Evolutionary conservation across 768 basidiomycete species (phyloP).

Genomic region (Lactifluus echinatus): DNA sequence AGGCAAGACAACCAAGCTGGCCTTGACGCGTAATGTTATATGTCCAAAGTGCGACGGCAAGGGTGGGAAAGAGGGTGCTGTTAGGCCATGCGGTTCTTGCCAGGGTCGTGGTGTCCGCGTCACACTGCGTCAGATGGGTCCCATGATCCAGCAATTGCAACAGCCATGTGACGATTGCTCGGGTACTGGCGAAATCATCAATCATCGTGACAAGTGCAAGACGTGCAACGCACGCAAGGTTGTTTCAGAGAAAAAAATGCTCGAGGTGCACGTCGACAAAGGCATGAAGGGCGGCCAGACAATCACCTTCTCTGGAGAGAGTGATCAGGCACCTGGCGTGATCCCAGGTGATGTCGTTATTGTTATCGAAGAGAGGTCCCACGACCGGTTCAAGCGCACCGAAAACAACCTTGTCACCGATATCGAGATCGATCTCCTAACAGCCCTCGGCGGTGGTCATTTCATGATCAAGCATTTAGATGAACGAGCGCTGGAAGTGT

Average conservation of each 20-base stretch:
- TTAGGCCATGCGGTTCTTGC: constrained; percentile 69
- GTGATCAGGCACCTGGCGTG: constrained; percentile 83
- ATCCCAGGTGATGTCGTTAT: constrained; percentile 93
- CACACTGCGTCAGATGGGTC: constrained; percentile 93
- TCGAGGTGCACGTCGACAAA: constrained; percentile 98
- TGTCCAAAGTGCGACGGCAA: constrained; percentile 92
- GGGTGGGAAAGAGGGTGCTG: constrained; percentile 96
- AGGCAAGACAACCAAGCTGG: constrained; percentile 97
- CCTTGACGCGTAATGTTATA: constrained; percentile 90
- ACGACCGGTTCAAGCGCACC: constrained; percentile 80
- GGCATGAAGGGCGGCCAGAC: constrained; percentile 95
- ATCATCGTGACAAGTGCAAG: constrained; percentile 84
- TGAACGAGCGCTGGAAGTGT: constrained; percentile 79
- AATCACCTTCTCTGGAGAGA: constrained; percentile 82
- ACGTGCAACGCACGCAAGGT: constrained; percentile 95
- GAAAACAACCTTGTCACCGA: constrained; percentile 83
- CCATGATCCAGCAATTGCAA: constrained; percentile 99
- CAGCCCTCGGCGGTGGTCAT: constrained; percentile 86
- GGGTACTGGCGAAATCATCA: constrained; percentile 93
- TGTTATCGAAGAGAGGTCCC: constrained; percentile 87
- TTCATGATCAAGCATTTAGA: constrained; percentile 90
- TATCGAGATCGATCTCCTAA: constrained; percentile 87
- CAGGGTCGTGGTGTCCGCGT: constrained; percentile 86
- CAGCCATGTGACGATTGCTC: constrained; percentile 89
- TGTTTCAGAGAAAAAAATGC: constrained; percentile 86